A percentile compares a stretch with the other conserved stretches of the same genome.
These are phyloP conservation scores for Candida boleticola DNA, from an alignment of 805 yeast species.

Conservation along the genomic window DNA sequence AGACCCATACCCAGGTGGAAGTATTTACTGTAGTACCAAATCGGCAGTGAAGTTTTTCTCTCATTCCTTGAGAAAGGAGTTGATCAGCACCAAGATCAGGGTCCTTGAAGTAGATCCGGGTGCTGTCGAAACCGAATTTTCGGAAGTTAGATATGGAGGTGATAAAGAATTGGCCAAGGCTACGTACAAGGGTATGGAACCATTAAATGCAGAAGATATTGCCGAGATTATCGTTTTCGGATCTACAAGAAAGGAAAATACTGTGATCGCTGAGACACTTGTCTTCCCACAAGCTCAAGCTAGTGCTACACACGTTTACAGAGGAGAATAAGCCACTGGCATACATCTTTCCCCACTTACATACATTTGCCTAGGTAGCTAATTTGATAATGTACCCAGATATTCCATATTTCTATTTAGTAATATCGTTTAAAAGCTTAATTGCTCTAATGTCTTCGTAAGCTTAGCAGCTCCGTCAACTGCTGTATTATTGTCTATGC, in stretches of 20 bases:
- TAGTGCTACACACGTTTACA: slow-evolving; percentile 24
- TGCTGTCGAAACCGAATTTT: slow-evolving; percentile 40
- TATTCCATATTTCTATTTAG: not conserved
- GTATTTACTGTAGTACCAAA: slow-evolving; percentile 38
- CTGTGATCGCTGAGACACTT: slow-evolving; percentile 38
- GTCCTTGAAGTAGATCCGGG: slow-evolving; percentile 42
- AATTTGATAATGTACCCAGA: too few relatives aligned
- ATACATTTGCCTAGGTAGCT: too few relatives aligned
- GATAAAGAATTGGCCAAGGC: slow-evolving; percentile 29
- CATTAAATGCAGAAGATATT: slow-evolving; percentile 34
- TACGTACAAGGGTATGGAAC: slow-evolving; percentile 34
- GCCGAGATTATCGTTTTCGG: slow-evolving; percentile 40
- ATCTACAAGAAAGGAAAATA: slow-evolving; percentile 29
- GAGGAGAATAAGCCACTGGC: slow-evolving; percentile 1
- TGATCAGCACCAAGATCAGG: slow-evolving; percentile 33
- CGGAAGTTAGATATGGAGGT: slow-evolving; percentile 33
- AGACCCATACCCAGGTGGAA: slow-evolving; percentile 39
- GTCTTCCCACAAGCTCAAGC: slow-evolving; percentile 41
- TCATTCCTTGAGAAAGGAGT: slow-evolving; percentile 34
- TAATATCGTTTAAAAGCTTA: slow-evolving; percentile 47
- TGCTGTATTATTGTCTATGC: slow-evolving; percentile 50
- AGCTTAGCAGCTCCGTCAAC: slow-evolving; percentile 64
- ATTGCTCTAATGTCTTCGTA: slow-evolving; percentile 58
- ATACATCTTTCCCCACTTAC: too few relatives aligned
- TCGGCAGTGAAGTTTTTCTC: slow-evolving; percentile 36